These are phyloP conservation scores for Nakazawaea holstii DNA, from an alignment of 805 yeast genomes.

Conservation along the genomic window DNA sequence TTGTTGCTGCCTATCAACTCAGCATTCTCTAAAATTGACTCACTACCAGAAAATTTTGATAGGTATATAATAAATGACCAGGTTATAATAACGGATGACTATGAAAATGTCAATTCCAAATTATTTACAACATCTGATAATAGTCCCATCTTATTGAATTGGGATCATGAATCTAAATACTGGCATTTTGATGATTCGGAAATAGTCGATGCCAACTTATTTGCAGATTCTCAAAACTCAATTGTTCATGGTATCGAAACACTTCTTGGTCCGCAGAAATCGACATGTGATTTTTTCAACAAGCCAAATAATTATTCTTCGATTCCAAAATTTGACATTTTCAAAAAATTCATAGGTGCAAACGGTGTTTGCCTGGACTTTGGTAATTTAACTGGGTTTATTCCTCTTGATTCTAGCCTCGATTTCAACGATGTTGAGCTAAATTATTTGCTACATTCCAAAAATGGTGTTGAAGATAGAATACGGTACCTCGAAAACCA, in stretches of 20 bases:
- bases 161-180: constrained; percentile 24
- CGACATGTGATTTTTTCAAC: constrained; percentile 25
- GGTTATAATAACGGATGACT: constrained; percentile 22
- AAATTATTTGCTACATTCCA: constrained; percentile 31
- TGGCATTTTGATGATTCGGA: constrained; percentile 35
- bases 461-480: constrained; percentile 26
- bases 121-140: constrained; percentile 19
- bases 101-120: constrained; percentile 20
- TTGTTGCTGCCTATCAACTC: constrained; percentile 78
- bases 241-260: constrained; percentile 60
- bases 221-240: constrained; percentile 59
- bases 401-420: constrained; percentile 39
- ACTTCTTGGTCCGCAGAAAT: constrained; percentile 31
- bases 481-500: constrained; percentile 23
- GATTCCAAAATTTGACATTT: constrained; percentile 12
- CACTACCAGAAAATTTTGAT: constrained; percentile 15
- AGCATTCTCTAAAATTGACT: constrained; percentile 41
- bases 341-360: constrained; percentile 12
- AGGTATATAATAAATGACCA: constrained; percentile 29
- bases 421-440: constrained; percentile 36
- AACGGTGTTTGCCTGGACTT: constrained; percentile 19
- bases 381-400: constrained; percentile 35
- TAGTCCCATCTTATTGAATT: constrained; percentile 26
- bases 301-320: constrained; percentile 12
- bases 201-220: constrained; percentile 53